A percentile compares a stretch with the other conserved stretches of the same genome.
These are phyloP conservation scores for Blastocystis sp. DNA, from an alignment of 352 stramenopile genomes.

Conservation along the genomic window DNA sequence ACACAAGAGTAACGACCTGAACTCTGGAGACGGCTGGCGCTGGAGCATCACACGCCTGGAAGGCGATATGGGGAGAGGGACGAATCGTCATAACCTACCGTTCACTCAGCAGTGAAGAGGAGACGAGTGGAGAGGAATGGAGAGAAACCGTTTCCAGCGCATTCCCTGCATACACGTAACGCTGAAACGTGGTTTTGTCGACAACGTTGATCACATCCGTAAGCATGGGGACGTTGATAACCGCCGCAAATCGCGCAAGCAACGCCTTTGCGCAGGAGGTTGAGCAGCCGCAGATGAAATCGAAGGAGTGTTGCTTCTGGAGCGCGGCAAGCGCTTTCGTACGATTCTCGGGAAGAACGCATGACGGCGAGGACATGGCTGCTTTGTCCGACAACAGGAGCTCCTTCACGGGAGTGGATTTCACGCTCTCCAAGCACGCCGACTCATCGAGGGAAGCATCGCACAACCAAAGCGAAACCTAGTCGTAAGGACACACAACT, in stretches of 20 bases:
- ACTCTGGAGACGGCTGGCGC: constrained; percentile 80
- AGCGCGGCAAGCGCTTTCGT: background rate
- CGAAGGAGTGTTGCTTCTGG: constrained; percentile 74
- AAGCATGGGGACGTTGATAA: constrained; percentile 88
- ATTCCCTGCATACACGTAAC: constrained; percentile 81
- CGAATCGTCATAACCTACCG: constrained; percentile 35
- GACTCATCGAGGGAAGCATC: background rate
- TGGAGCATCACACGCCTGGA: constrained; percentile 58
- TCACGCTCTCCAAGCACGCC: background rate
- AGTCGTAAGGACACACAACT: background rate
- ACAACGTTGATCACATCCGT: constrained; percentile 89
- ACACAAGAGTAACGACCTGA: background rate
- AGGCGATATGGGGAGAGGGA: background rate
- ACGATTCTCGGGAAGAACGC: constrained; percentile 34
- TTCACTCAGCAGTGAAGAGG: background rate
- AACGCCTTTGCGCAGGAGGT: constrained; percentile 95
- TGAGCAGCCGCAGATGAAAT: constrained; percentile 87
- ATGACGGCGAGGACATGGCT: constrained; percentile 13
- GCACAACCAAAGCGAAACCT: constrained; percentile 56
- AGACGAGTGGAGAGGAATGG: background rate
- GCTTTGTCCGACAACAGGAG: background rate
- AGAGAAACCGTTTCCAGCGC: constrained; percentile 76
- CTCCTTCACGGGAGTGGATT: background rate
- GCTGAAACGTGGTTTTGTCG: constrained; percentile 88
- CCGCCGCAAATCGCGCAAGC: constrained; percentile 86